Percentiles rank a stretch among this genome's conserved stretches.
Evolutionary conservation across 2,329 filamentous ascomycete species (phyloP).

Genomic region (Cladorrhinum sp.): DNA sequence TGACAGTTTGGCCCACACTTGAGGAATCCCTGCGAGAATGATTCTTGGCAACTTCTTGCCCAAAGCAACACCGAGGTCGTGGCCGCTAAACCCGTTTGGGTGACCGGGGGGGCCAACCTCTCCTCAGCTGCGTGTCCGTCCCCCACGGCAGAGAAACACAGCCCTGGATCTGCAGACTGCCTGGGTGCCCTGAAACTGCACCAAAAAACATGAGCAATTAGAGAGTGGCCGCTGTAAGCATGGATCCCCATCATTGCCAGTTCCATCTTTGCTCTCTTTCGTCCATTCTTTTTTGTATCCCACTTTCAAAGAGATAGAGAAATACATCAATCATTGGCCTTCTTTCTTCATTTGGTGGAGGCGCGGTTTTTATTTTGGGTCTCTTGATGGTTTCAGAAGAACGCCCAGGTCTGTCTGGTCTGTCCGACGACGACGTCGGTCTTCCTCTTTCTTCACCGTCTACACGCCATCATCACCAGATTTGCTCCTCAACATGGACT

Average conservation of each 20-base stretch:
- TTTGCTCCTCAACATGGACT: constrained; percentile 38
- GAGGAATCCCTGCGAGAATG: background rate
- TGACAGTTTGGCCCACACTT: background rate
- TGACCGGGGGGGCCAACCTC: constrained; percentile 28
- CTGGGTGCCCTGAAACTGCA: background rate
- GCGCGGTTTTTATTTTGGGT: background rate
- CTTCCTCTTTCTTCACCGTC: background rate
- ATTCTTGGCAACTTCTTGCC: constrained; percentile 16
- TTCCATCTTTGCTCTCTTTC: background rate
- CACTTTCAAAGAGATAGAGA: too few relatives aligned
- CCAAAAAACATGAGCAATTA: background rate
- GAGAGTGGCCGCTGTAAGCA: background rate
- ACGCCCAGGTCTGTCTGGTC: background rate
- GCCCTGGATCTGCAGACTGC: background rate
- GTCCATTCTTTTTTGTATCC: background rate
- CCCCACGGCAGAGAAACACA: constrained; percentile 4
- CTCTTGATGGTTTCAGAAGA: background rate
- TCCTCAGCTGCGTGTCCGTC: constrained; percentile 1
- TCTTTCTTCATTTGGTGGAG: background rate
- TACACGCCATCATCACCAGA: background rate
- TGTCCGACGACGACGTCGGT: background rate
- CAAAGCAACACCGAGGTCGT: constrained; percentile 25
- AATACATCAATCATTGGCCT: background rate
- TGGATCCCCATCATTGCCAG: background rate
- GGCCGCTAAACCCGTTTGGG: constrained; percentile 23